phyloP scores from a whole-genome alignment of 306 rosid species.

The Gastrolobium villosum region DNA sequence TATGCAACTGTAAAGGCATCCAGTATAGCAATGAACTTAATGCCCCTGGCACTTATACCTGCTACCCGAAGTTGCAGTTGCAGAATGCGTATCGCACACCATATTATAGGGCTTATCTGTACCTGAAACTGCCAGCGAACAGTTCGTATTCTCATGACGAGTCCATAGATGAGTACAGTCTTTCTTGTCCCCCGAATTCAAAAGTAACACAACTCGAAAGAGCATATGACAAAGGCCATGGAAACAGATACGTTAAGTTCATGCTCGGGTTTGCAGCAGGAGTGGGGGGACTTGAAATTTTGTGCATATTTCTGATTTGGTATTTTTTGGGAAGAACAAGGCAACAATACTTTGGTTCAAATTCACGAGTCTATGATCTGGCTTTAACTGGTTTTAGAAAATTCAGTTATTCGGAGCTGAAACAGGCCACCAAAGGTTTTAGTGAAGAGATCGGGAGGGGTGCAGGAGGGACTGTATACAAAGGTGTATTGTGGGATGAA shows the following conservation, averaged over 20 bases:
- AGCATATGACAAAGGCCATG: constrained; percentile 28
- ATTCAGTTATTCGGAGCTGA: constrained; percentile 61
- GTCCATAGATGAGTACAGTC: not conserved
- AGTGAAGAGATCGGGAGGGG: constrained; percentile 71
- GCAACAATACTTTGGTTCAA: constrained; percentile 1
- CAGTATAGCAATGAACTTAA: constrained; percentile 31
- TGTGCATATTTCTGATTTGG: constrained; percentile 53
- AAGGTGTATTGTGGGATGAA: constrained; percentile 53
- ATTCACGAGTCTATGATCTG: constrained; percentile 45
- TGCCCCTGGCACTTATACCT: not conserved
- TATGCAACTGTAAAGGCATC: constrained; percentile 57
- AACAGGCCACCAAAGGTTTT: constrained; percentile 60
- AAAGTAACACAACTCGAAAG: constrained; percentile 19
- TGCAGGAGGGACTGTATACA: constrained; percentile 63
- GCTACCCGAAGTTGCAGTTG: constrained; percentile 62
- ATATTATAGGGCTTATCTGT: constrained; percentile 49
- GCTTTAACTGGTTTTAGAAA: constrained; percentile 58
- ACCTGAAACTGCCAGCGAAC: constrained; percentile 54
- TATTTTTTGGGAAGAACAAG: constrained; percentile 35
- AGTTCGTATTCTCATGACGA: constrained; percentile 4
- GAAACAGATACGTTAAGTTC: constrained; percentile 37
- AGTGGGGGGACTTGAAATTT: constrained; percentile 59
- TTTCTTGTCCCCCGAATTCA: constrained; percentile 35
- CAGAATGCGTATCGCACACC: constrained; percentile 56
- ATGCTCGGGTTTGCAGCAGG: constrained; percentile 58